A percentile compares a stretch with the other conserved stretches of the same genome.
Evolutionary conservation across 257 asterid genomes (phyloP).

Genomic region (Ophiorrhiza pumila): DNA sequence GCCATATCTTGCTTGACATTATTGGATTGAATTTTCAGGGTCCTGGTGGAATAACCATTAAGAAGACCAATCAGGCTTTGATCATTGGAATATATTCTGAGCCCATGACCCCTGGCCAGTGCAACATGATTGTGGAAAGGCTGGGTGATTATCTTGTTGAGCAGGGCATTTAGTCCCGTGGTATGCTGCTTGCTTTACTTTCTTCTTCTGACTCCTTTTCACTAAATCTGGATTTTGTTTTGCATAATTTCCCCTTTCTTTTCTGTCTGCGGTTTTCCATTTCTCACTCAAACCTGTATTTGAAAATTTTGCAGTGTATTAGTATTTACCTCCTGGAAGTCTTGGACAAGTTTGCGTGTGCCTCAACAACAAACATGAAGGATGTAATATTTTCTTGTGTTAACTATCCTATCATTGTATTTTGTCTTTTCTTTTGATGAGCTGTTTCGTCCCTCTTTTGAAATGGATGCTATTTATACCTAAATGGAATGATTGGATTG

Average conservation of each 20-base stretch:
- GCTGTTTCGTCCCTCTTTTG: constrained; percentile 1
- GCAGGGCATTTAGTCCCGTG: constrained; percentile 24
- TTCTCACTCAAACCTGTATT: neutral
- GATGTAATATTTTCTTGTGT: constrained; percentile 14
- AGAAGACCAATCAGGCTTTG: constrained; percentile 39
- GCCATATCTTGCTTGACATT: neutral
- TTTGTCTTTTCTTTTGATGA: neutral
- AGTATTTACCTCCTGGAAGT: constrained; percentile 9
- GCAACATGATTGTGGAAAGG: constrained; percentile 46
- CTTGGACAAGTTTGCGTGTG: constrained; percentile 19
- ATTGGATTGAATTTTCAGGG: constrained; percentile 26
- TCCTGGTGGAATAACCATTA: constrained; percentile 40
- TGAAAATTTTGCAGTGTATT: constrained; percentile 20
- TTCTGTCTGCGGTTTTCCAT: neutral
- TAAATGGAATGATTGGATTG: constrained; percentile 16
- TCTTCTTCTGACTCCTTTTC: neutral
- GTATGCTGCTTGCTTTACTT: constrained; percentile 1
- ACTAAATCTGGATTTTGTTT: neutral
- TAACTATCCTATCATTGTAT: constrained; percentile 7
- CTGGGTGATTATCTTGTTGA: constrained; percentile 41
- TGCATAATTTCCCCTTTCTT: neutral
- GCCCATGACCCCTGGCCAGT: constrained; percentile 44
- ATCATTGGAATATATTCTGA: constrained; percentile 39
- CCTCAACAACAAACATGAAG: constrained; percentile 18
- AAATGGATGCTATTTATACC: constrained; percentile 15